Base-by-base conservation (phyloP, 73 alveolate genomes). In the Paramecium sonneborni region DNA sequence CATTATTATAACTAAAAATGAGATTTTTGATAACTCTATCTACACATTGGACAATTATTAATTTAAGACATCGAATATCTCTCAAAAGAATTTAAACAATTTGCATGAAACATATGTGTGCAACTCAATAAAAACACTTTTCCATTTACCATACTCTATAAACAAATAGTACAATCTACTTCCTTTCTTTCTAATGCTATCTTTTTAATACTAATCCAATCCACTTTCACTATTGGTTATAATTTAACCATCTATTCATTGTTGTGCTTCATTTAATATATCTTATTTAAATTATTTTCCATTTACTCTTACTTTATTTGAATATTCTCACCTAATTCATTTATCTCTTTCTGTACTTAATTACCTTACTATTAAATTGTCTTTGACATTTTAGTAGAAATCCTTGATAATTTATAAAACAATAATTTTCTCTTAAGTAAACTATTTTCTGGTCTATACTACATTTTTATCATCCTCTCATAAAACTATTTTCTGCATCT, bases 91-190 rank as follows among this genome's bases (percentile, higher is more conserved):
- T 88, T 57, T 21, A 92, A 24, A 44, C 94, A 88, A 30, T 56
- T 85, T 28, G 94, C 72, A 86, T 88, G 94, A 34, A 85, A 88
- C 48, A 92, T 84, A 18, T 92, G 94, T 9, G 92, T 6, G 32
- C 95, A 88, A 38, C 88, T 70, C 15, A 92, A 24, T 18, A 92
- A 11, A 38, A 23, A 35, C 8, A 70, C 95, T 12, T 69, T 92
- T 0, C 28, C 35, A 34, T 57, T 30, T 0, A 74, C 68, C 55
- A 88, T 56, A 37, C 38, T 39, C 30, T 58, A 43, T 14, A 57
- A 57, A 48, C 95, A 92, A 3, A 92, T 88, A 10, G 94, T 18
- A 21, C 94, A 92, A 26, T 57, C 85, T 8, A 23, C 62, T 44
- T 92, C 95, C 15, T 48, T 85, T 35, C 94, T 85, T 14, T 26